These are phyloP conservation scores for Lentinula sp. DNA, from an alignment of 768 basidiomycete species.

Conservation along the genomic window DNA sequence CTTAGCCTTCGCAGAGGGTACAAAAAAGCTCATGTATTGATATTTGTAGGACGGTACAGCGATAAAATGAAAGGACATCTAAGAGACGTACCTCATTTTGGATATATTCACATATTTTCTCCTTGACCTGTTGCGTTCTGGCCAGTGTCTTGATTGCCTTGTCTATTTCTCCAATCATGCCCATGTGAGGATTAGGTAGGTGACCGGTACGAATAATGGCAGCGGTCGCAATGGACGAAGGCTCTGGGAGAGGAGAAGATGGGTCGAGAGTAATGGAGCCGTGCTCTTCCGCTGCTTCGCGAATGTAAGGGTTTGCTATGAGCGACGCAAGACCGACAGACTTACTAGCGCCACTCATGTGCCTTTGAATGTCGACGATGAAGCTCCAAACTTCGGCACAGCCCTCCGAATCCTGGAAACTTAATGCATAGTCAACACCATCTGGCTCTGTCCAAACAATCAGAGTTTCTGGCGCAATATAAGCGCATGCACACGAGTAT, in stretches of 20 bases:
- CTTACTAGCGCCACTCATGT: slow-evolving; percentile 64
- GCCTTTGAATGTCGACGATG: slow-evolving; percentile 85
- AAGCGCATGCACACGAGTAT: slow-evolving; percentile 7
- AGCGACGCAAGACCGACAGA: slow-evolving; percentile 9
- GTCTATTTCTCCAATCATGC: slow-evolving; percentile 77
- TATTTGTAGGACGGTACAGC: background rate
- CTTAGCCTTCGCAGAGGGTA: slow-evolving; percentile 5
- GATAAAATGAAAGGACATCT: slow-evolving; percentile 6
- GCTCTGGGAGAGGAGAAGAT: slow-evolving; percentile 55
- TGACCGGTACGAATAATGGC: slow-evolving; percentile 67
- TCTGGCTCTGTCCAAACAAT: slow-evolving; percentile 99
- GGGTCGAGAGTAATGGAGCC: slow-evolving; percentile 26
- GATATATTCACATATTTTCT: slow-evolving; percentile 87
- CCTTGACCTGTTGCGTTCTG: slow-evolving; percentile 67
- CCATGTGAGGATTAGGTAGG: slow-evolving; percentile 70
- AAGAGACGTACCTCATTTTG: slow-evolving; percentile 62
- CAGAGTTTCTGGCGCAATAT: slow-evolving; percentile 65
- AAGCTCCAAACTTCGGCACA: slow-evolving; percentile 98
- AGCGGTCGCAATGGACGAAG: slow-evolving; percentile 44
- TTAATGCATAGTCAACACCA: slow-evolving; percentile 91
- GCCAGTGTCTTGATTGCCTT: slow-evolving; percentile 68
- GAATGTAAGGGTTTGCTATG: slow-evolving; percentile 11
- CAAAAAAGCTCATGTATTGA: slow-evolving; percentile 2
- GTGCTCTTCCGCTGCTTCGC: slow-evolving; percentile 33
- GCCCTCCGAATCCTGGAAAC: slow-evolving; percentile 94